phyloP scores from a whole-genome alignment of 2,329 filamentous ascomycete species.

The Alternaria panax region DNA sequence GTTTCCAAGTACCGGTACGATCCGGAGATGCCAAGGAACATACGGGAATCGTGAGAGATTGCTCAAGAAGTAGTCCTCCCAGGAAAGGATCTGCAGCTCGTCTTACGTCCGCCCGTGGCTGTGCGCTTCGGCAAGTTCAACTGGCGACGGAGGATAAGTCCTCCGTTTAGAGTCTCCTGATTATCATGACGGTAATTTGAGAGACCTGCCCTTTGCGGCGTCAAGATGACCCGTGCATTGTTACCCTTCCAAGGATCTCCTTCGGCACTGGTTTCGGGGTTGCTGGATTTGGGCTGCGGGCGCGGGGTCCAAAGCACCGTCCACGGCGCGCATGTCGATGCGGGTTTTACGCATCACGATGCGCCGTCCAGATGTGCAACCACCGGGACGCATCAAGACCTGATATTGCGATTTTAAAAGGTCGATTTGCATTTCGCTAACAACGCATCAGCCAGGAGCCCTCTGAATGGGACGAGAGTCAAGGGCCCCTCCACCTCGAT shows the following conservation, averaged over 20 bases:
- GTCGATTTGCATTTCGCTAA: constrained; percentile 28
- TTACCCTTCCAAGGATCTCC: constrained; percentile 5
- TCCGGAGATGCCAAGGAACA: constrained; percentile 26
- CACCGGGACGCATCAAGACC: not conserved
- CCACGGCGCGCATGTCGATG: constrained; percentile 27
- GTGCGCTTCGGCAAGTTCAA: constrained; percentile 1
- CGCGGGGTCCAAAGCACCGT: constrained; percentile 25
- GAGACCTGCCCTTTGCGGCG: constrained; percentile 2
- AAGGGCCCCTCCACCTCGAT: constrained; percentile 41
- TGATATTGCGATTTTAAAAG: constrained; percentile 16
- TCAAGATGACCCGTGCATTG: constrained; percentile 16
- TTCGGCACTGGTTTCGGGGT: constrained; percentile 15
- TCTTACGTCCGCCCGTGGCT: constrained; percentile 11
- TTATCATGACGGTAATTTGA: constrained; percentile 6
- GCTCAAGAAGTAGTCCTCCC: constrained; percentile 8
- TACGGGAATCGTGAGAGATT: constrained; percentile 27
- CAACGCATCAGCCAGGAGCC: constrained; percentile 38
- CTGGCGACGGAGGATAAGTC: constrained; percentile 4
- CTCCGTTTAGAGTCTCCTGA: not conserved
- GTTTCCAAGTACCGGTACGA: constrained; percentile 13
- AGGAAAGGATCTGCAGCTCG: constrained; percentile 29
- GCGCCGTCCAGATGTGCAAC: constrained; percentile 15
- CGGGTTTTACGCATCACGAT: constrained; percentile 22
- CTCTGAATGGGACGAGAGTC: constrained; percentile 40
- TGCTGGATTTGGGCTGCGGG: constrained; percentile 14